Conservation (phyloP, 352 stramenopile genomes). For the Phytophthora nicotianae region DNA sequence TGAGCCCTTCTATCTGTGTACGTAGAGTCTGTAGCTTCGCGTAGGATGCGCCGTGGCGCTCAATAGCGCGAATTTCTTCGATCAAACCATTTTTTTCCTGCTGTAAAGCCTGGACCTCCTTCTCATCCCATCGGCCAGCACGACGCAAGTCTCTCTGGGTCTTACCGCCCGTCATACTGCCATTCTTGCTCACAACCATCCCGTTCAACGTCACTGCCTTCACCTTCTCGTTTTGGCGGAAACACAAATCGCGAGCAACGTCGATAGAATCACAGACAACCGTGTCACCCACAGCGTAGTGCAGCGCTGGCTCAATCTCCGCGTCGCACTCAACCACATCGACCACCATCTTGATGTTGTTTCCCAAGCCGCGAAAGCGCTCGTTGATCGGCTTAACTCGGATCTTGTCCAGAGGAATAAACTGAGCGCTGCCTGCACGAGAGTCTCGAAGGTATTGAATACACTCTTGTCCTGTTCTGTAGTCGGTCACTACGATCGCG, state of each 20-base stretch:
- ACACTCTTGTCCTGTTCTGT: conserved; percentile 80
- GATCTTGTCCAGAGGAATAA: conserved; percentile 98
- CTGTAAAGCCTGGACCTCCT: conserved; percentile 88
- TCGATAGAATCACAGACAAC: conserved; percentile 97
- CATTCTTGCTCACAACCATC: conserved; percentile 97
- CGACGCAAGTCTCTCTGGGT: conserved; percentile 85
- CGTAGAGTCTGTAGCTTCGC: conserved; percentile 66
- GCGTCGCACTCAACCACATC: conserved; percentile 97
- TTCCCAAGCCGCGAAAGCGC: conserved; percentile 91
- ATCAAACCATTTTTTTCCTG: conserved; percentile 86
- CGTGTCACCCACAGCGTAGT: conserved; percentile 96
- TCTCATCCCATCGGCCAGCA: conserved; percentile 92
- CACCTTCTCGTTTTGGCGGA: conserved; percentile 82
- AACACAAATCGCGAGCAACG: conserved; percentile 88
- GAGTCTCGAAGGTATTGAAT: conserved; percentile 96
- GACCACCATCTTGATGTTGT: conserved; percentile 92
- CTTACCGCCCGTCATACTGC: conserved; percentile 97
- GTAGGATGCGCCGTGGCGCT: conserved; percentile 75
- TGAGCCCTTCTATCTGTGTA: conserved; percentile 73
- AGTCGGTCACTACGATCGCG: conserved; percentile 80
- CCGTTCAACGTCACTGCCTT: conserved; percentile 94
- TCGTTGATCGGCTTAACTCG: conserved; percentile 92
- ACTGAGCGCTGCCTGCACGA: conserved; percentile 93
- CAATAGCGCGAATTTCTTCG: conserved; percentile 62
- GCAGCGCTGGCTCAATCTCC: conserved; percentile 92